Conservation (phyloP, 306 rosid species). For the peach (Prunus persica) region Prunus_persica_NCBIv2 NC_034013.1:4381001-4381500, state of each 20-base stretch:
- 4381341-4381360: conserved; percentile 81
- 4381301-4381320: conserved; percentile 84
- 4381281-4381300: conserved; percentile 97
- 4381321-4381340: conserved; percentile 97
- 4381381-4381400: not conserved
- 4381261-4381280: conserved; percentile 14
- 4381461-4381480: not conserved
- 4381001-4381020: not conserved
- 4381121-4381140: conserved; percentile 82
- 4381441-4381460: not conserved
- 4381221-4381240: not conserved
- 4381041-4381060: conserved; percentile 53
- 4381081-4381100: conserved; percentile 26
- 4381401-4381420: not conserved
- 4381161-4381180: conserved; percentile 88
- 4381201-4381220: not conserved
- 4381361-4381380: conserved; percentile 6
- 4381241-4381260: not conserved
- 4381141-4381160: conserved; percentile 80
- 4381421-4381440: not conserved
- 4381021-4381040: conserved; percentile 31
- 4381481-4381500: not conserved
- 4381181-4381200: not conserved
- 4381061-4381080: conserved; percentile 32
- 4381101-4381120: conserved; percentile 56